These are phyloP conservation scores for Ophiostoma himal-ulmi DNA, from an alignment of 2,329 filamentous ascomycete genomes.

Conservation along the genomic window DNA sequence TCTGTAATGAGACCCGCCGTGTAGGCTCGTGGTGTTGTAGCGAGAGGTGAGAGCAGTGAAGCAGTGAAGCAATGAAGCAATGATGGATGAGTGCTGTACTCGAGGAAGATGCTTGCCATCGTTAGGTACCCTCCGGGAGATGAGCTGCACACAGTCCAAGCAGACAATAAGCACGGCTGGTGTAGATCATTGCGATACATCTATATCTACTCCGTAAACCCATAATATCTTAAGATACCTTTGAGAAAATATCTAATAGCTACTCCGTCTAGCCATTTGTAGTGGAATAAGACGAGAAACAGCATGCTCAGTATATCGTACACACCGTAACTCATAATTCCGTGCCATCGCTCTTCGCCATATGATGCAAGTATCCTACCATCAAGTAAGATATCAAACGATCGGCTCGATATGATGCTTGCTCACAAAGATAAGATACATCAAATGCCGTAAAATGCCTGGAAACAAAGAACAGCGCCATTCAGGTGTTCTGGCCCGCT, in stretches of 20 bases:
- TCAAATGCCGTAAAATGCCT: background rate
- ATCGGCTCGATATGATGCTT: background rate
- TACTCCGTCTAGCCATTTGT: background rate
- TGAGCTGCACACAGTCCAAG: background rate
- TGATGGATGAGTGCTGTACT: background rate
- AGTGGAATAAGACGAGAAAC: conserved; percentile 1
- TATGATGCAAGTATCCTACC: background rate
- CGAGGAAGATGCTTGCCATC: background rate
- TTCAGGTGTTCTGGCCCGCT: background rate
- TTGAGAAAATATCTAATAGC: background rate
- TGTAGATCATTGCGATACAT: conserved; percentile 6
- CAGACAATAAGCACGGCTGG: background rate
- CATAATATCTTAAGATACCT: background rate
- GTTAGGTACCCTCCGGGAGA: background rate
- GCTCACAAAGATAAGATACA: background rate
- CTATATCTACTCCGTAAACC: background rate
- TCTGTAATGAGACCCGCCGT: conserved; percentile 13
- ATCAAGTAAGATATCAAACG: no score
- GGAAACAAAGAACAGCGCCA: conserved; percentile 2
- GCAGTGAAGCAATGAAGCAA: background rate
- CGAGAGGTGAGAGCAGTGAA: background rate
- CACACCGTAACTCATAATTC: background rate
- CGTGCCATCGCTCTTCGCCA: background rate
- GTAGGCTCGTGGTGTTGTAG: background rate
- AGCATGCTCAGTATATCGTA: background rate